Evolutionary conservation across 129 eudicot genomes (phyloP), one percentile per base, ranked within the genome.

Genomic region (Oenanthe sinensis): DNA sequence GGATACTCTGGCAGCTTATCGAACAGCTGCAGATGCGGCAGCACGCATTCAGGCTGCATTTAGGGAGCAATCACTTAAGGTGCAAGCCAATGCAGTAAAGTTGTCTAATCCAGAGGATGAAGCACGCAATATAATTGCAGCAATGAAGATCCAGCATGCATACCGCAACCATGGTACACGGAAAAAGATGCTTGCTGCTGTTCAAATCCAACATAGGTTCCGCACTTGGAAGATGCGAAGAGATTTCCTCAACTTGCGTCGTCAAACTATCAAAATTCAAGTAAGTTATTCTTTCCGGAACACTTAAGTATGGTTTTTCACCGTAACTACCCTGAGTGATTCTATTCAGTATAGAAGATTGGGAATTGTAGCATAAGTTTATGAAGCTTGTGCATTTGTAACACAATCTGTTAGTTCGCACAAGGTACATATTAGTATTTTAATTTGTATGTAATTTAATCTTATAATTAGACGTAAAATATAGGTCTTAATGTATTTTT

Each of bases 1-100:
- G 84, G 99, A 96, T 42, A 87, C 94, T 69, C 82, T 96, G 78
- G 84, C 99, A 40, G 99, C 99, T 62, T 96, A 92, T 84, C 84
- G 99, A 69, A 83, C 95, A 10, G 97, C 99, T 48, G 99, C 99
- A 78, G 99, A 92, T 90, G 99, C 97, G 50, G 99, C 99, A 50
- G 93, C 97, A 15, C 95, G 99, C 47, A 96, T 96, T 71, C 99
- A 96, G 81, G 83, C 96, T 50, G 99, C 99, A 44, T 90, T 92
- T 75, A 87, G 99, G 74, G 99, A 92, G 78, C 92, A 86, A 15
- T 82, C 97, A 22, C 85, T 92, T 63, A 89, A 92, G 82, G 74
- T 87, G 82, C 84, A 75, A 83, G 84, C 91, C 19, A 81, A 85
- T 58, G 95, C 86, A 6, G 88, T 86, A 24, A 86, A 89, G 85